phyloP scores from a whole-genome alignment of 495 filamentous ascomycete genomes.

The Aspergillus heteromorphus region DNA sequence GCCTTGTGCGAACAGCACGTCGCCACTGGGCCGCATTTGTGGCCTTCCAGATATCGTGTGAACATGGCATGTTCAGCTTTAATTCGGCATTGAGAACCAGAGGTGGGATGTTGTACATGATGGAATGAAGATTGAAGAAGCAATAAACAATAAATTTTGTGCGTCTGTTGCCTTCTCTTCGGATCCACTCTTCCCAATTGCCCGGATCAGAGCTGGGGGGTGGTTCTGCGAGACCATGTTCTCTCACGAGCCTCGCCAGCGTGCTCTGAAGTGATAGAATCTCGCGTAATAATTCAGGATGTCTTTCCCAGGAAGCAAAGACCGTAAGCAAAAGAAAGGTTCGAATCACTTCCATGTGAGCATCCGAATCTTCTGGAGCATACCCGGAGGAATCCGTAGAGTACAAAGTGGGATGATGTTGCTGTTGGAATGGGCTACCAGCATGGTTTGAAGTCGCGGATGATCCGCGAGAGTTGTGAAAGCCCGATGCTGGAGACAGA shows the following conservation, averaged over 20 bases:
- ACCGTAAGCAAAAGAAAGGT: conserved; percentile 45
- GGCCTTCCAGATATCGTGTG: conserved; percentile 48
- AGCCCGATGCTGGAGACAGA: conserved; percentile 32
- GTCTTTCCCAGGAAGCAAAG: conserved; percentile 50
- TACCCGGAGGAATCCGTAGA: conserved; percentile 33
- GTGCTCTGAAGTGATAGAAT: conserved; percentile 48
- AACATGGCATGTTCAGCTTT: conserved; percentile 45
- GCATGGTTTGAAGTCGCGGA: conserved; percentile 36
- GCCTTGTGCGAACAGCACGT: conserved; percentile 31
- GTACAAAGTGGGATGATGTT: conserved; percentile 27
- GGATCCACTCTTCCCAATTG: conserved; percentile 48
- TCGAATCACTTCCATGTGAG: conserved; percentile 46
- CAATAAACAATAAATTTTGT: conserved; percentile 51
- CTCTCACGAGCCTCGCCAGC: conserved; percentile 43
- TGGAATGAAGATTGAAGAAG: conserved; percentile 51
- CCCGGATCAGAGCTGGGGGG: conserved; percentile 27
- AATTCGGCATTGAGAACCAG: conserved; percentile 47
- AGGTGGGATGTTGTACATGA: conserved; percentile 52
- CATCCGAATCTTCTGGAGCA: conserved; percentile 41
- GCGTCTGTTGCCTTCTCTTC: conserved; percentile 43
- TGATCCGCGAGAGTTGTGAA: conserved; percentile 36
- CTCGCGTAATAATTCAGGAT: conserved; percentile 44
- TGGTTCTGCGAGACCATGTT: conserved; percentile 40
- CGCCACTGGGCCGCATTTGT: conserved; percentile 43
- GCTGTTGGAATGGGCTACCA: conserved; percentile 36